Conservation (phyloP, 371 early-diverging fungal species). For the Apophysomyces elegans region DNA sequence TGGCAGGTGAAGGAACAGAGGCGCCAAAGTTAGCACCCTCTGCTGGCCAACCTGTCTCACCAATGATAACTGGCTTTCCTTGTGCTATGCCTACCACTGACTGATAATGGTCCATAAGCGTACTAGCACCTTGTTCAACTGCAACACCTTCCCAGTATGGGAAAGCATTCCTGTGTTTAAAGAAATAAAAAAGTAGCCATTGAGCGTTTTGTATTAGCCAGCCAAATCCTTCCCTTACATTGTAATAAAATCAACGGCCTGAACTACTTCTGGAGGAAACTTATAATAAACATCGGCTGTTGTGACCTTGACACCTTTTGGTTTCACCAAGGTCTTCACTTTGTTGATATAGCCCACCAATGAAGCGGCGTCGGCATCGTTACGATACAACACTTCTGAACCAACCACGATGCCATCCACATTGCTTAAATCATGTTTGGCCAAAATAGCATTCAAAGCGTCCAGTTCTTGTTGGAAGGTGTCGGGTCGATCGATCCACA, state of each 20-base stretch:
- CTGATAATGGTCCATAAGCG: conserved; percentile 54
- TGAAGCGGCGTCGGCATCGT: conserved; percentile 44
- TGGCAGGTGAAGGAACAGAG: conserved; percentile 54
- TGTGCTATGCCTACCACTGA: conserved; percentile 41
- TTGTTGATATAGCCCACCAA: conserved; percentile 41
- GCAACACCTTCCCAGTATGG: conserved; percentile 71
- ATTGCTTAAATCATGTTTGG: conserved; percentile 34
- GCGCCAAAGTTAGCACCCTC: conserved; percentile 54
- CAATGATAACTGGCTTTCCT: conserved; percentile 60
- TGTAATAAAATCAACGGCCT: conserved; percentile 60
- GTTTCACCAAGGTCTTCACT: conserved; percentile 34
- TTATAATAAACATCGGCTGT: conserved; percentile 63
- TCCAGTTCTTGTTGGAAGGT: conserved; percentile 53
- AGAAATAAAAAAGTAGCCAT: too few species aligned
- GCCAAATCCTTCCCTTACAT: conserved; percentile 35
- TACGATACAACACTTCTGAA: conserved; percentile 65
- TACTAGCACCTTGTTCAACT: conserved; percentile 51
- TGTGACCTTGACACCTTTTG: conserved; percentile 49
- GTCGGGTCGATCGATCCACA: conserved; percentile 63
- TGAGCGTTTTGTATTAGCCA: background rate
- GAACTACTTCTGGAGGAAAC: conserved; percentile 49
- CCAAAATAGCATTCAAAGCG: conserved; percentile 48
- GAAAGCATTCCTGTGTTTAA: conserved; percentile 56
- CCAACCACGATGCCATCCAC: conserved; percentile 64
- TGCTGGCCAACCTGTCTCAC: conserved; percentile 75